Evolutionary conservation across 208 protist genomes (phyloP).

Genomic region (Crithidia bombi): DNA sequence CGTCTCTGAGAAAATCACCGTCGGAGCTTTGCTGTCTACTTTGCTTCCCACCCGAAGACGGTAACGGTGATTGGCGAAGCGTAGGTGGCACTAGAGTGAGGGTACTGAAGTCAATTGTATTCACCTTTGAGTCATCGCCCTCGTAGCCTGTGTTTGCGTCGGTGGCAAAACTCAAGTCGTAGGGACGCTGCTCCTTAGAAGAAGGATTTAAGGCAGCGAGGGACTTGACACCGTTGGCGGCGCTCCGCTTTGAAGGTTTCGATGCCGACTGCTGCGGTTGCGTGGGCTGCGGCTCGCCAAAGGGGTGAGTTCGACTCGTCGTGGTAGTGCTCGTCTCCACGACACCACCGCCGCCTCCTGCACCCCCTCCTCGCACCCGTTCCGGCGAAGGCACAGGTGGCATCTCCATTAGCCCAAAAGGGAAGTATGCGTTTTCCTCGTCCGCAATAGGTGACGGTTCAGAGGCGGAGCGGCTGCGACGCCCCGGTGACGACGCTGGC

Average conservation of each 20-base stretch:
- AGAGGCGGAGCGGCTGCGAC: background rate
- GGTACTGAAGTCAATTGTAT: background rate
- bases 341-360: background rate
- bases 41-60: background rate
- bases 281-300: background rate
- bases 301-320: background rate
- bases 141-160: background rate
- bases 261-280: background rate
- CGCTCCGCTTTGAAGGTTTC: background rate
- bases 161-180: constrained; percentile 7
- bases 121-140: background rate
- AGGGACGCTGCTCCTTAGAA: background rate
- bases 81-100: background rate
- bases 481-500: background rate
- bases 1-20: background rate
- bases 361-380: background rate
- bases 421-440: background rate
- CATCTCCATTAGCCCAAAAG: background rate
- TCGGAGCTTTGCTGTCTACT: background rate
- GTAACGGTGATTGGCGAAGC: background rate
- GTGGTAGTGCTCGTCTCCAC: background rate
- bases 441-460: constrained; percentile 3
- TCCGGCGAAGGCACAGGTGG: background rate
- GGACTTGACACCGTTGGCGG: too few relatives aligned
- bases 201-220: background rate